These are phyloP conservation scores for Penicillium sumatraense DNA, from an alignment of 2,329 filamentous ascomycete species.

Conservation along the genomic window DNA sequence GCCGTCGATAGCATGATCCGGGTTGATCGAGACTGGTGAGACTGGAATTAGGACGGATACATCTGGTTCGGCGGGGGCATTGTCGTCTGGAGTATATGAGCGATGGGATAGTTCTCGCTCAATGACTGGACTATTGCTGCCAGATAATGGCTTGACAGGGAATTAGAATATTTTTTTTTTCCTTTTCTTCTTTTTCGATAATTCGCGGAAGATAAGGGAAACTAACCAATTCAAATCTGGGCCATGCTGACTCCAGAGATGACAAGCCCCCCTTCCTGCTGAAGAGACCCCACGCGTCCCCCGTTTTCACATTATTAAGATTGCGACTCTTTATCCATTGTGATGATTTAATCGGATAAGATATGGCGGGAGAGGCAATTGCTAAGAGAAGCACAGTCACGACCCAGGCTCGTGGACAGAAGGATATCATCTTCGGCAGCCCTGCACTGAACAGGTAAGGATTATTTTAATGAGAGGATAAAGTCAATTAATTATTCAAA, in stretches of 20 bases:
- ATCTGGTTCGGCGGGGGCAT: conserved; percentile 4
- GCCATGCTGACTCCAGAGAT: conserved; percentile 3
- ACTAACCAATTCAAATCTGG: conserved; percentile 11
- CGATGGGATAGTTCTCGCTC: neutral
- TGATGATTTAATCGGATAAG: conserved; percentile 19
- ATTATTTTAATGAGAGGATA: neutral
- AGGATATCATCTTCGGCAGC: neutral
- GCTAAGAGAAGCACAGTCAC: conserved; percentile 15
- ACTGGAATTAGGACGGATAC: conserved; percentile 19
- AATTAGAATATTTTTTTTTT: neutral
- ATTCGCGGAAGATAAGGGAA: neutral
- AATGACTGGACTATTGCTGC: neutral
- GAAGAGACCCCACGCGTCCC: conserved; percentile 9
- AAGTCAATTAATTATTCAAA: neutral
- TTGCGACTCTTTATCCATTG: conserved; percentile 14
- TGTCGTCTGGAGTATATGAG: conserved; percentile 8
- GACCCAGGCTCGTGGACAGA: neutral
- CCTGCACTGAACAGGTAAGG: neutral
- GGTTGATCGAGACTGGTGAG: neutral
- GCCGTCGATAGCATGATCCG: neutral
- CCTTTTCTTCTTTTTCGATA: too few relatives aligned
- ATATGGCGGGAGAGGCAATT: conserved; percentile 5
- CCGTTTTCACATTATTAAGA: neutral
- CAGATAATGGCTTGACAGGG: neutral
- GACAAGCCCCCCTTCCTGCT: conserved; percentile 2